Evolutionary conservation across 1,284 basidiomycete genomes (phyloP), one percentile per base, ranked within the genome.

Genomic region (Anthracocystis walkeri): DNA sequence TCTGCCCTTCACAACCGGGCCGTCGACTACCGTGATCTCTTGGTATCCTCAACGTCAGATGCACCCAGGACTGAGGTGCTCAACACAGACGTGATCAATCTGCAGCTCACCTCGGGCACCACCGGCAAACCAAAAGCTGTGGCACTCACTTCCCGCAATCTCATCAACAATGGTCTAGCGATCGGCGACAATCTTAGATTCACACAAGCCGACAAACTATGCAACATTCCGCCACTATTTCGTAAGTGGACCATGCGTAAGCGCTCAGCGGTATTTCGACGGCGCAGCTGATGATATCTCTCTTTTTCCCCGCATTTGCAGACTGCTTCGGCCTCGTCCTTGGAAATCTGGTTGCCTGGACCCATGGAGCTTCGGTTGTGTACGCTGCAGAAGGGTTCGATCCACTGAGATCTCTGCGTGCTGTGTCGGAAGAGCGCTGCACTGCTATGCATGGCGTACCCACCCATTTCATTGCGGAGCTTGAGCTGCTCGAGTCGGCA

Each of bases 381-480:
- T 94, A 93, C 79, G 88, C 92, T 0, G 90, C 91, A 0, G 89
- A 90, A 51, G 77, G 88, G 0, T 93, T 89, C 80, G 86, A 92
- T 76, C 90, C 92, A 2, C 84, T 41, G 87, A 89, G 11, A 90
- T 91, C 61, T 89, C 92, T 44, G 89, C 92, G 81, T 14, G 89
- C 92, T 0, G 85, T 93, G 16, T 84, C 88, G 7, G 86, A 88
- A 35, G 92, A 93, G 77, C 86, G 86, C 60, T 93, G 92, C 65
- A 93, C 92, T 0, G 91, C 91, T 0, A 86, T 94, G 55, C 92
- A 94, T 77, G 93, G 92, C 8, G 93, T 94, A 2, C 92, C 93
- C 0, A 93, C 92, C 0, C 92, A 93, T 82, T 93, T 93, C 84
- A 87, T 92, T 5, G 49, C 80, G 12, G 75, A 81, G 63, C 76